Conservation (phyloP, 768 basidiomycete genomes). For the Gautieria morchelliformis region DNA sequence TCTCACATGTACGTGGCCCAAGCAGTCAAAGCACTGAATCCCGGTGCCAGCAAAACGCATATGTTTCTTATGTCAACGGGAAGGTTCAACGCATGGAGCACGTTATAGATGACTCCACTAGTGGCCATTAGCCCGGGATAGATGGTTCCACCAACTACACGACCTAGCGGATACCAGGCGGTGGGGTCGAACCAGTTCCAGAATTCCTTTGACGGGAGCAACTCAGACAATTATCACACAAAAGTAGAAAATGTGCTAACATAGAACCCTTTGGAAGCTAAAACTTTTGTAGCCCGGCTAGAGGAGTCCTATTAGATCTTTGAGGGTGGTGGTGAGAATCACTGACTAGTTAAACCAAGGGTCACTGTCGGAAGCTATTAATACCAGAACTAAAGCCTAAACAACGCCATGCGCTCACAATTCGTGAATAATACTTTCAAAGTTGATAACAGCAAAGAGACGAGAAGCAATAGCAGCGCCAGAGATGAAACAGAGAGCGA, state of each 20-base stretch:
- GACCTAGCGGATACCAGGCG: slow-evolving; percentile 98
- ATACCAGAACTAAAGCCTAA: slow-evolving; percentile 8
- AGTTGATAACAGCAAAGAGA: slow-evolving; percentile 94
- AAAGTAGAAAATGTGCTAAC: slow-evolving; percentile 36
- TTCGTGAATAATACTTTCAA: slow-evolving; percentile 99
- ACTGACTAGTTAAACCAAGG: slow-evolving; percentile 99
- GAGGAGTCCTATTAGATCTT: slow-evolving; percentile 8
- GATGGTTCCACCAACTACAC: slow-evolving; percentile 96
- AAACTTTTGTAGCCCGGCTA: slow-evolving; percentile 87
- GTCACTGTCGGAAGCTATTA: slow-evolving; percentile 42
- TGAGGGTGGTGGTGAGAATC: slow-evolving; percentile 7
- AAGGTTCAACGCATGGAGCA: slow-evolving; percentile 79
- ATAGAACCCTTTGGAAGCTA: slow-evolving; percentile 92
- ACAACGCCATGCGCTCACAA: slow-evolving; percentile 52
- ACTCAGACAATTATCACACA: not conserved
- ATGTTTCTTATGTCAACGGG: slow-evolving; percentile 97
- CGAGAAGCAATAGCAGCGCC: slow-evolving; percentile 92
- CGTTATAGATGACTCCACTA: slow-evolving; percentile 91
- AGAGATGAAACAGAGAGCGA: slow-evolving; percentile 85
- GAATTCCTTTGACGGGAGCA: slow-evolving; percentile 61
- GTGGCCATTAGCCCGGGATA: slow-evolving; percentile 99
- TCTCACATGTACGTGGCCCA: slow-evolving; percentile 92
- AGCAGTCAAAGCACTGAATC: slow-evolving; percentile 93
- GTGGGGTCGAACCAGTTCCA: slow-evolving; percentile 99
- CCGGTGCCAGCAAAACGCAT: slow-evolving; percentile 93